Base-by-base conservation (phyloP, 2,329 filamentous ascomycete species). In the Sarocladium brachiariae region DNA sequence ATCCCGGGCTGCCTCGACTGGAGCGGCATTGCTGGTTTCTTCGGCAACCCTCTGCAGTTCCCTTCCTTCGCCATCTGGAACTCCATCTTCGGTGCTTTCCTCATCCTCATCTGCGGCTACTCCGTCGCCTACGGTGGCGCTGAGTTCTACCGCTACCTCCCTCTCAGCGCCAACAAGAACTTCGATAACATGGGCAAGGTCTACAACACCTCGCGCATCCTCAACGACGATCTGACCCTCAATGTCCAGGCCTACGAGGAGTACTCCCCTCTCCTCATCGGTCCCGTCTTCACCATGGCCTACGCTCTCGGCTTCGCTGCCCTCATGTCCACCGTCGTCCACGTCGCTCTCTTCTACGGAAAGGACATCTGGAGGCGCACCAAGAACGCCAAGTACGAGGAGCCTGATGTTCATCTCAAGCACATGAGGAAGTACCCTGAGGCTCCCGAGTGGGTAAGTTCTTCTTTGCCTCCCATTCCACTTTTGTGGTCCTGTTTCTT, bases 161-260 rank as follows among this genome's bases (percentile, higher is more conserved):
- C 78, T 2, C 70, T 83, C 34, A 74, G 68, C 41, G 70, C 73
- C 53, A 75, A 72, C n/a, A 63, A 58, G 31, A 75, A 70, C 54
- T 78, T 76, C 74, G 79, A 82, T 62, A 82, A 82, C 57, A 80
- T 72, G 0, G 78, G 76, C 11, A 58, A 62, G 2, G 53, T 62
- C 2, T 83, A 83, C 62, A 72, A 81, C 54, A 76, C 78, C 2
- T 65, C 67, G 4, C 66, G 67, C 7, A 78, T 83, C 38, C 67
- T 83, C 18, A 72, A 70, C 50, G 56, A 66, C 1, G 64, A 77
- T 52, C 61, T 69, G 50, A 66, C 71, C 14, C 73, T 83, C 33
- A 71, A 82, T 59, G 68, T 70, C 50, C 65, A 65, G 8, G 74
- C 73, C 23, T 83, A 83, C 60, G 63, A 70, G 48, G 64, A 63